These are phyloP conservation scores for Senna siamea DNA, from an alignment of 306 rosid species.

Conservation along the genomic window DNA sequence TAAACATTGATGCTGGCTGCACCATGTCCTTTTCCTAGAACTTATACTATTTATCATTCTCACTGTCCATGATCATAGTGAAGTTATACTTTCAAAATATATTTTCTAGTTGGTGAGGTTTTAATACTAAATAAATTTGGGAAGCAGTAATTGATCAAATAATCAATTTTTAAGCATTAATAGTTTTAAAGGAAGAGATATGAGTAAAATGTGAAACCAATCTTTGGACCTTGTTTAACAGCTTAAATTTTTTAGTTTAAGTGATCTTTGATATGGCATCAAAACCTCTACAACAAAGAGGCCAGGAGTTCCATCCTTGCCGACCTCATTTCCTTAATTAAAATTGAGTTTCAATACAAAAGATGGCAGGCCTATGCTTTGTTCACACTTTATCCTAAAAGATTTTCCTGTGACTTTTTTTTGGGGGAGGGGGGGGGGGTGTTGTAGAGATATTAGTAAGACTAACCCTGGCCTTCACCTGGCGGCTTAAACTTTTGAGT, in stretches of 20 bases:
- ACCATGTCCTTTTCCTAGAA: slow-evolving; percentile 17
- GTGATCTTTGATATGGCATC: too few relatives aligned
- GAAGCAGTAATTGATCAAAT: slow-evolving; percentile 20
- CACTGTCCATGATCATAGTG: slow-evolving; percentile 17
- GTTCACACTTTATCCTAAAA: background rate
- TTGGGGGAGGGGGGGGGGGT: background rate
- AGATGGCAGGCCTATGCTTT: background rate
- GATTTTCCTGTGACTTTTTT: background rate
- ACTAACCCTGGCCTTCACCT: background rate
- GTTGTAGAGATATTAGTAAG: too few relatives aligned
- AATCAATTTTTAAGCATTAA: background rate
- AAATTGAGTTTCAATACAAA: background rate
- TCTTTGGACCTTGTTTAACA: background rate
- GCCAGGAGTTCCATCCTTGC: background rate
- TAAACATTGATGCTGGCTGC: slow-evolving; percentile 20
- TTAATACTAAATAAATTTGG: slow-evolving; percentile 28
- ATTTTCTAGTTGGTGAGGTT: slow-evolving; percentile 28
- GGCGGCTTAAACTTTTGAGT: background rate
- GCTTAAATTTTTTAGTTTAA: background rate
- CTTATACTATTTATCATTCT: slow-evolving; percentile 8
- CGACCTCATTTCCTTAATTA: background rate
- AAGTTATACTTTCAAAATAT: slow-evolving; percentile 16
- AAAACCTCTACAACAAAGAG: background rate
- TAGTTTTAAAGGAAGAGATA: background rate
- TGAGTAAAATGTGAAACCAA: too few relatives aligned